A percentile compares a stretch with the other conserved stretches of the same genome.
phyloP scores from a whole-genome alignment of 169 alveolate species.

The Eimeria necatrix region DNA sequence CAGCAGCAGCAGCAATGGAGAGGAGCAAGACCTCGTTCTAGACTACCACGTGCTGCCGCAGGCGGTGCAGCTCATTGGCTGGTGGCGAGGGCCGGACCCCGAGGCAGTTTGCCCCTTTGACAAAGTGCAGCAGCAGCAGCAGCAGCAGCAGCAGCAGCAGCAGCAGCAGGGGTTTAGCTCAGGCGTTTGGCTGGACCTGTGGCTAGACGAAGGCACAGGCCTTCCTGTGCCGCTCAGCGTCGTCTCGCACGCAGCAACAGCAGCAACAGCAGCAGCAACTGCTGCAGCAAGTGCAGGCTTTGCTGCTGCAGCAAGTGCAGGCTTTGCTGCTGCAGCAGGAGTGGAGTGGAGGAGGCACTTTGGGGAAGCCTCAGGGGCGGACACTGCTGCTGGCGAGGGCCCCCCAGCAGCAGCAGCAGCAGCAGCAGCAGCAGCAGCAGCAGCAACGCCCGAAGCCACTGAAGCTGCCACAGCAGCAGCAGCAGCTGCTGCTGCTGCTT shows the following conservation, averaged over 20 bases:
- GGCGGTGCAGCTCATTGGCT: conserved; percentile 28
- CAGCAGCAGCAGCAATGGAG: not conserved
- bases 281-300: not conserved
- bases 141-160: conserved; percentile 21
- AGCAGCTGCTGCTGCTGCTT: conserved; percentile 31
- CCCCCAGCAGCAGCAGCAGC: conserved; percentile 28
- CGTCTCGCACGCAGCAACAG: not conserved
- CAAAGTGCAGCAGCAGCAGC: not conserved
- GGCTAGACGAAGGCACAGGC: conserved; percentile 44
- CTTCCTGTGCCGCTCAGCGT: conserved; percentile 50
- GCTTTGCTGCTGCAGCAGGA: not conserved
- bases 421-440: not conserved
- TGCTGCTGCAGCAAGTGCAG: not conserved
- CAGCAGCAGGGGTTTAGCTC: conserved; percentile 25
- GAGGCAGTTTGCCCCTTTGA: conserved; percentile 32
- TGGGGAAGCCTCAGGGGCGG: conserved; percentile 4
- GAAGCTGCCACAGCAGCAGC: not conserved
- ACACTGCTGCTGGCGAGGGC: conserved; percentile 48
- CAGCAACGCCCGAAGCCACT: not conserved
- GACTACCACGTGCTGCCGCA: conserved; percentile 75
- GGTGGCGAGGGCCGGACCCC: conserved; percentile 53
- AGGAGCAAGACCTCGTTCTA: not conserved
- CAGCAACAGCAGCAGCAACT: not conserved
- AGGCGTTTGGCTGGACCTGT: conserved; percentile 52
- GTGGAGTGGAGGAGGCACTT: not conserved